Conservation (phyloP, 371 early-diverging fungal species). For the Saksenaea vasiformis region DNA sequence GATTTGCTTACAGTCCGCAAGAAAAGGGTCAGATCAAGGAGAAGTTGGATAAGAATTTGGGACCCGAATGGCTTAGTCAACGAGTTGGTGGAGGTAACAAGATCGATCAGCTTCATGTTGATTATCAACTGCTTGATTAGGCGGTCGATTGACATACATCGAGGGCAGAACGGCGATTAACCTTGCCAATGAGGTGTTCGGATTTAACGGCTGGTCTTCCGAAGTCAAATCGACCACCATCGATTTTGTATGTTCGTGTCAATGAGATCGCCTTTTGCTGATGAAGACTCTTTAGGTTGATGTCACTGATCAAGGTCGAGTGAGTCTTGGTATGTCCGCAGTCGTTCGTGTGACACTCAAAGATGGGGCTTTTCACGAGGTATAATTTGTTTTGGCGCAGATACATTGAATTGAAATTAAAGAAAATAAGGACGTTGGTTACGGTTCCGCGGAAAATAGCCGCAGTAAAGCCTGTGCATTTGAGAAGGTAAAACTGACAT, state of each 20-base stretch:
- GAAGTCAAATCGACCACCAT: constrained; percentile 72
- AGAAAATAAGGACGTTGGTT: constrained; percentile 42
- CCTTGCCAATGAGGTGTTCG: constrained; percentile 97
- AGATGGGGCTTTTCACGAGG: constrained; percentile 95
- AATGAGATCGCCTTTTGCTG: neutral
- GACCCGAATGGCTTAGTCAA: constrained; percentile 13
- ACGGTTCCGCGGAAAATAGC: constrained; percentile 74
- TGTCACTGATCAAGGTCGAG: constrained; percentile 49
- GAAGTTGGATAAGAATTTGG: constrained; percentile 5
- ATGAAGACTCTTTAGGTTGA: constrained; percentile 32
- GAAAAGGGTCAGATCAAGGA: neutral
- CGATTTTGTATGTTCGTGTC: constrained; percentile 70
- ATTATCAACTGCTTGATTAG: neutral
- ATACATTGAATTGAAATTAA: neutral
- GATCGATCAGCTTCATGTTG: neutral
- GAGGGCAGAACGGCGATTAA: constrained; percentile 92
- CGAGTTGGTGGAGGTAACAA: constrained; percentile 14
- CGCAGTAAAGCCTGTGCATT: constrained; percentile 81
- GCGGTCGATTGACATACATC: constrained; percentile 78
- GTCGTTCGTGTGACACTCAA: constrained; percentile 87
- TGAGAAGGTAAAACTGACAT: constrained; percentile 72
- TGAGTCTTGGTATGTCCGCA: constrained; percentile 81
- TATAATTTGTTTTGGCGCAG: constrained; percentile 18
- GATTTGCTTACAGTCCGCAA: neutral
- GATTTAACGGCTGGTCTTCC: constrained; percentile 97